Evolutionary conservation across 306 rosid genomes (phyloP), one percentile per base, ranked within the genome.

Genomic region (Cercis canadensis): DNA sequence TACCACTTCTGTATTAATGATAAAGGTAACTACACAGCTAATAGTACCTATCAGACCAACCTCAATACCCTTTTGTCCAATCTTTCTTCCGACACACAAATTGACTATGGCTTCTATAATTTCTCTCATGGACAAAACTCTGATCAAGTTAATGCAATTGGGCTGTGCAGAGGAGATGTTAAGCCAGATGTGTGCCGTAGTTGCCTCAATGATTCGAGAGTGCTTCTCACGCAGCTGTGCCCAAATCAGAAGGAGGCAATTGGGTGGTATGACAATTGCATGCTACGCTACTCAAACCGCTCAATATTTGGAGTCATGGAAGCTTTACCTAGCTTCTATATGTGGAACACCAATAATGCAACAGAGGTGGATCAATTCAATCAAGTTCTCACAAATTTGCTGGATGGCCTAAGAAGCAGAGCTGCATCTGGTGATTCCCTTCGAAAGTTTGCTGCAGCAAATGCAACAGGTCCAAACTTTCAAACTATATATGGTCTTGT

Each of bases 171-270:
- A 62, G 83, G 81, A 14, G 81, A 79, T 45, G 9, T 79, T 14
- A 12, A 9, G 5, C 31, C 52, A 1, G 70, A 41, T 21, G 33
- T 0, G 0, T 79, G 87, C 41, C 62, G 57, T 3, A 29, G 51
- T 37, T 83, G 87, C 52, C 74, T 79, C 56, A 16, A 49, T 12
- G 68, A 66, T 60, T 67, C 81, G 4, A 43, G 5, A 8, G 12
- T 15, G 12, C 51, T 11, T 37, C 70, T 78, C 46, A 14, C 21
- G 7, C 4, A 31, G 44, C 32, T 4, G 16, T 81, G 82, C 46
- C 76, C 79, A 3, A n/a, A 54, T 54, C 82, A 72, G 55, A 81
- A 66, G 15, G 79, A 73, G 55, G 82, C 85, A 24, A 31, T 81
- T 2, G 51, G 56, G 11, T 44, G 85, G 81, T 21, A 36, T 43